These are phyloP conservation scores for Emydomyces testavorans DNA, from an alignment of 2,329 filamentous ascomycete genomes.

Conservation along the genomic window DNA sequence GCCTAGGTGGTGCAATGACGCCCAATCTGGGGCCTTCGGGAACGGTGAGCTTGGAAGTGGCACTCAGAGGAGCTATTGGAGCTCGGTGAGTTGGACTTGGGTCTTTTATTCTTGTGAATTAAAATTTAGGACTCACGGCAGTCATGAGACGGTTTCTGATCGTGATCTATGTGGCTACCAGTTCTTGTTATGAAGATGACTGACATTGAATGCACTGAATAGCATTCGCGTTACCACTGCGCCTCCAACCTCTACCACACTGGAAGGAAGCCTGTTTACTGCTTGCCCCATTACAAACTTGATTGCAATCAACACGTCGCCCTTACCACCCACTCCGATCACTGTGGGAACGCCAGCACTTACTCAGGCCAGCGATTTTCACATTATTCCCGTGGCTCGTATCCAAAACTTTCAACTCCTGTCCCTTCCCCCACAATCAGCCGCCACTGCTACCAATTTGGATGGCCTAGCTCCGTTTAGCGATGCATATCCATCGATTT, in stretches of 20 bases:
- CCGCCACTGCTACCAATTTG: conserved; percentile 3
- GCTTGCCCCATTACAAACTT: conserved; percentile 50
- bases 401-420: conserved; percentile 48
- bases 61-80: conserved; percentile 50
- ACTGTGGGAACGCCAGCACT: conserved; percentile 20
- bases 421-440: conserved; percentile 23
- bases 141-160: neutral
- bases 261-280: conserved; percentile 53
- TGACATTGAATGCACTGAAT: conserved; percentile 7
- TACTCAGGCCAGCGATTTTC: conserved; percentile 44
- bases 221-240: conserved; percentile 50
- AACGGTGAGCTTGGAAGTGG: conserved; percentile 42
- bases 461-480: conserved; percentile 34
- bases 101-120: neutral
- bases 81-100: conserved; percentile 42
- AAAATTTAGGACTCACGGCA: neutral
- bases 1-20: conserved; percentile 32
- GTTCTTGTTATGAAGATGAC: neutral
- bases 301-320: conserved; percentile 48
- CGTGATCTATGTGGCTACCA: neutral
- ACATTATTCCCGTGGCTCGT: conserved; percentile 49
- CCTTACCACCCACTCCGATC: conserved; percentile 29
- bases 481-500: conserved; percentile 35
- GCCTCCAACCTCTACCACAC: conserved; percentile 38
- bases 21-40: conserved; percentile 32